Percentiles rank a stretch among this genome's conserved stretches.
Conservation (phyloP, 2,329 filamentous ascomycete species). For the Alternaria alternata region DNA sequence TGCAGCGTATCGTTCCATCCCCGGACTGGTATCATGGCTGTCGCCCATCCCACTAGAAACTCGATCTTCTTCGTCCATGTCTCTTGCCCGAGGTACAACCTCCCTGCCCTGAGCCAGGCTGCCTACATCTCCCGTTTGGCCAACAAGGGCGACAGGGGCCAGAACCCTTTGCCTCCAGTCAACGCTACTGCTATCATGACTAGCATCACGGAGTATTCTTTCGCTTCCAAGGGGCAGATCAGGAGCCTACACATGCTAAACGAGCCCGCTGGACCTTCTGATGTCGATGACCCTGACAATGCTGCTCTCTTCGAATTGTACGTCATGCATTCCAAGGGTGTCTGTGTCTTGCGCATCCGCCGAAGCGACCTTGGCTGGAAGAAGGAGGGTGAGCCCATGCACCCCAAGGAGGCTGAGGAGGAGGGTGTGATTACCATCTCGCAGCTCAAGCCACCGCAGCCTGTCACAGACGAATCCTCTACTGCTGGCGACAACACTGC, state of each 20-base stretch:
- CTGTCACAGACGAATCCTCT: conserved; percentile 46
- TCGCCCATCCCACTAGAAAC: conserved; percentile 95
- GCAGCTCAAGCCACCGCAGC: conserved; percentile 62
- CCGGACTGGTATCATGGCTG: conserved; percentile 87
- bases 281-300: conserved; percentile 68
- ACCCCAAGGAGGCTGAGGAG: conserved; percentile 77
- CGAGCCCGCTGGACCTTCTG: conserved; percentile 67
- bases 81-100: conserved; percentile 90
- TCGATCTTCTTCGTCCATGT: conserved; percentile 97
- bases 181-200: conserved; percentile 98
- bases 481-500: conserved; percentile 49
- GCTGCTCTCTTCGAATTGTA: conserved; percentile 91
- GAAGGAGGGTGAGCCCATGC: conserved; percentile 85
- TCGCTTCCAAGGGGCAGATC: conserved; percentile 83
- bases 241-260: conserved; percentile 90
- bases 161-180: conserved; percentile 75
- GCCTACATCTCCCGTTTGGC: conserved; percentile 83
- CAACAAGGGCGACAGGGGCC: conserved; percentile 54
- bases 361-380: conserved; percentile 92
- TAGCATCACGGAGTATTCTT: conserved; percentile 93
- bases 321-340: conserved; percentile 95
- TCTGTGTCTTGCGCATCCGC: conserved; percentile 87
- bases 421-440: conserved; percentile 77
- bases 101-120: conserved; percentile 82
- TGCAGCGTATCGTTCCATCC: conserved; percentile 97